Conservation (phyloP, 805 yeast genomes). For the Saccharomycopsis synnaedendra region DNA sequence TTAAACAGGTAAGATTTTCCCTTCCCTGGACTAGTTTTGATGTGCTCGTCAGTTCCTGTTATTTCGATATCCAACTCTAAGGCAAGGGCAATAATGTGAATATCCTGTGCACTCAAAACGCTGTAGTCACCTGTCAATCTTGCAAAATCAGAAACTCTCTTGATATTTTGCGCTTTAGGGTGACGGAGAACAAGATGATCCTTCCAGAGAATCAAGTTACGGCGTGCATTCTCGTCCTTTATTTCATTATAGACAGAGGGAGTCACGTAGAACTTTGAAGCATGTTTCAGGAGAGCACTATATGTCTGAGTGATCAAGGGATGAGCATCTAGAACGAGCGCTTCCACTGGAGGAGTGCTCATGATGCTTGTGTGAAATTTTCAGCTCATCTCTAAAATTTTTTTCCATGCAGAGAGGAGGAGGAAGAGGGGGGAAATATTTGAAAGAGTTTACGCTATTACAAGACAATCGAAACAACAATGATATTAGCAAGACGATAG, state of each 20-base stretch:
- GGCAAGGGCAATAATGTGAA: conserved; percentile 83
- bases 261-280: conserved; percentile 68
- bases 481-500: too few species aligned
- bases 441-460: too few species aligned
- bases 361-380: too few species aligned
- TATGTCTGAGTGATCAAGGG: conserved; percentile 85
- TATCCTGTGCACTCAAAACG: conserved; percentile 83
- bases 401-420: too few species aligned
- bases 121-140: conserved; percentile 83
- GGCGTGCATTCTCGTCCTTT: conserved; percentile 74
- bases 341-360: conserved; percentile 25
- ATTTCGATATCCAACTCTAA: conserved; percentile 69
- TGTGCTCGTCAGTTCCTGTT: conserved; percentile 35
- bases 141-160: conserved; percentile 64
- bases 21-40: conserved; percentile 69
- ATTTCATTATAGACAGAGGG: conserved; percentile 87
- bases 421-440: too few species aligned
- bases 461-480: too few species aligned
- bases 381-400: too few species aligned
- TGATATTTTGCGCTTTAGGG: conserved; percentile 56
- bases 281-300: conserved; percentile 58
- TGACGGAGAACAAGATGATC: conserved; percentile 61
- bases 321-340: conserved; percentile 85
- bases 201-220: conserved; percentile 72
- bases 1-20: conserved; percentile 12